Base-by-base conservation (phyloP, 2,329 filamentous ascomycete species). In the Cephalotrichum gorgonifer region DNA sequence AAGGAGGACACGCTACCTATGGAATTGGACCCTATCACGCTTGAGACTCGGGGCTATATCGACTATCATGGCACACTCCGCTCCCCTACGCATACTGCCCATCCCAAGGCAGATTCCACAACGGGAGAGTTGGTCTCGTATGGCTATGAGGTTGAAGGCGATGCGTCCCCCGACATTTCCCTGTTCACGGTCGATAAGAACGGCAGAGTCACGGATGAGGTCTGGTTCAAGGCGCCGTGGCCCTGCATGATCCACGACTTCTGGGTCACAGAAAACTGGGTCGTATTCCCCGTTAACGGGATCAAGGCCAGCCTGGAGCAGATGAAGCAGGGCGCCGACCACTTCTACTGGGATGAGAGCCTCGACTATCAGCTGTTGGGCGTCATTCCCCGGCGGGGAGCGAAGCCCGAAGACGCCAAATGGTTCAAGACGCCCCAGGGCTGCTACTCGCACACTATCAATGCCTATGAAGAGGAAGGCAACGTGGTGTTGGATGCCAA, bases 161-260 rank as follows among this genome's bases (percentile, higher is more conserved):
- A 65, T 45, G 66, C 63, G 0, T 66, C 64, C 0, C 60, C 60
- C 0, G 67, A 70, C 51, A 52, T 69, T 1, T 64, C 59, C 47
- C 65, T 64, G 43, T 69, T 62, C 45, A 56, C 47, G 6, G 49
- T 70, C n/a, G 50, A 50, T 9, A 45, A 56, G 0, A 53, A 56
- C 28, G 64, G 66, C 7, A 59, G 55, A 11, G 55, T 63, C 4
- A 56, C 52, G 0, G 57, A 69, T 41, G 54, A 50, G 0, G 54
- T 60, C 2, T 68, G 66, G 65, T 38, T 67, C 12, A 53, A 62
- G 6, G 53, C 60, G 0, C 67, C 66, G 1, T 58, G 64, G 1
- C 56, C 57, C 2, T 66, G 56, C 0, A 64, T 69, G 64, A 69
- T 70, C 27, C 68, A 71, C 54, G 67, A 71, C 45, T 66, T 64